Percentiles rank a stretch among this genome's conserved stretches.
Evolutionary conservation across 495 filamentous ascomycete genomes (phyloP).

Genomic region (Podospora fimiseda): DNA sequence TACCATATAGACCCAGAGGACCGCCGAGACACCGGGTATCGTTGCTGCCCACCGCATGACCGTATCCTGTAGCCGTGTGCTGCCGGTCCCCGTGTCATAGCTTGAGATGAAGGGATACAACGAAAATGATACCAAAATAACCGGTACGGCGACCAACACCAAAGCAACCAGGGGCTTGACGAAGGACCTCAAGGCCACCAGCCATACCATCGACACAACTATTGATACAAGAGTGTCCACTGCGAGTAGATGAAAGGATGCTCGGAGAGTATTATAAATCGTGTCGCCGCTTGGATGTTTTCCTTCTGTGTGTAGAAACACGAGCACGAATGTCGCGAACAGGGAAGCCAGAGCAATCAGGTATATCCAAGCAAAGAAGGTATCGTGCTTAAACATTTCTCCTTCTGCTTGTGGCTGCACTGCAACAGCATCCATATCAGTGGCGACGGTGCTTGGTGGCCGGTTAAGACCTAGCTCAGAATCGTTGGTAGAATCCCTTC

Average conservation of each 20-base stretch:
- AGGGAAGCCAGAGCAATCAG: conserved; percentile 75
- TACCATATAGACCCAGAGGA: conserved; percentile 76
- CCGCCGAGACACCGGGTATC: conserved; percentile 65
- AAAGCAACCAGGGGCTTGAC: conserved; percentile 71
- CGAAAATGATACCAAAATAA: conserved; percentile 79
- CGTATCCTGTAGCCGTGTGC: conserved; percentile 70
- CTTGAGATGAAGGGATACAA: conserved; percentile 88
- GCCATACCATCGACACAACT: conserved; percentile 81
- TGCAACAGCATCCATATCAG: conserved; percentile 11
- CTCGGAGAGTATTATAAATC: conserved; percentile 81
- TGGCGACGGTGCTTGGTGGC: conserved; percentile 19
- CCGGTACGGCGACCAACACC: conserved; percentile 75
- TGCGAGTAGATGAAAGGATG: conserved; percentile 82
- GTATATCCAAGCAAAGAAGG: conserved; percentile 88
- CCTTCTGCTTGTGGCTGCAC: conserved; percentile 30
- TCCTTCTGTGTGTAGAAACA: conserved; percentile 73
- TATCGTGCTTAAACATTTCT: conserved; percentile 61
- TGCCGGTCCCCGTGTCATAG: conserved; percentile 66
- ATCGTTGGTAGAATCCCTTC: conserved; percentile 20
- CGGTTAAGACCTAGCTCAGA: conserved; percentile 23
- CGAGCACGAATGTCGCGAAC: conserved; percentile 78
- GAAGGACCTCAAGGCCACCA: conserved; percentile 79
- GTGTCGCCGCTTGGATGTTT: conserved; percentile 68
- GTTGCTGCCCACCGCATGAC: conserved; percentile 83
- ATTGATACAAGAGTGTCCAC: conserved; percentile 87